Evolutionary conservation across 352 stramenopile genomes (phyloP).

Genomic region (Halophytophthora batemanensis): DNA sequence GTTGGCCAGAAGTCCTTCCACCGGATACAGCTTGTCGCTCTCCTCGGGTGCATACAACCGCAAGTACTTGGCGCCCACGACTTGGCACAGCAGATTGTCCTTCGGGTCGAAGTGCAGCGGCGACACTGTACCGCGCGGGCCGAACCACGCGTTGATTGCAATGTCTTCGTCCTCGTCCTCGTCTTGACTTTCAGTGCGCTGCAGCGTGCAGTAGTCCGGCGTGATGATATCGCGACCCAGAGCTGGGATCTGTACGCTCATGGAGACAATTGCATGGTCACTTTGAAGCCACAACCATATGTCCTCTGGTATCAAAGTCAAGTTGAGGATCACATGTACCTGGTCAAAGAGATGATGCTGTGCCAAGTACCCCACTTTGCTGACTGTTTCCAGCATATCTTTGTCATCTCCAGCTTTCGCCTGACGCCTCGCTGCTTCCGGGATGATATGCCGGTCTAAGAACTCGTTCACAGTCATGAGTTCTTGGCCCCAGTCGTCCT

Average conservation of each 20-base stretch:
- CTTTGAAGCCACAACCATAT: constrained; percentile 11
- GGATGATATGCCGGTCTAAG: constrained; percentile 56
- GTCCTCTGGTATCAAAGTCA: background rate
- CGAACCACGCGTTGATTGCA: constrained; percentile 87
- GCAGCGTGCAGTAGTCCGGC: constrained; percentile 87
- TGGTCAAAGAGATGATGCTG: constrained; percentile 91
- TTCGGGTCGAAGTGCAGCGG: constrained; percentile 88
- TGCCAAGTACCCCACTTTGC: constrained; percentile 69
- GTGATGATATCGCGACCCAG: constrained; percentile 80
- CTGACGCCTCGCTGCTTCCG: constrained; percentile 4
- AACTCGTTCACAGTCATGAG: constrained; percentile 84
- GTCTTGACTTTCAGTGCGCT: constrained; percentile 35
- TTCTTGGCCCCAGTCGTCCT: constrained; percentile 74
- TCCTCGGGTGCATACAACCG: constrained; percentile 71
- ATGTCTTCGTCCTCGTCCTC: constrained; percentile 62
- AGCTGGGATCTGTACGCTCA: constrained; percentile 59
- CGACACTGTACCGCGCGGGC: constrained; percentile 73
- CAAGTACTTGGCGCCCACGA: constrained; percentile 83
- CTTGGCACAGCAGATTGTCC: constrained; percentile 89
- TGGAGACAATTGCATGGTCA: constrained; percentile 1
- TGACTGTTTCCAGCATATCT: background rate
- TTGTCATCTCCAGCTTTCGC: background rate
- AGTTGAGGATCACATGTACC: constrained; percentile 25
- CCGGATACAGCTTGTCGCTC: constrained; percentile 73
- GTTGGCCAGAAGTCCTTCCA: constrained; percentile 83